A percentile compares a stretch with the other conserved stretches of the same genome.
Conservation (phyloP, 495 filamentous ascomycete species). For the Podospora anserina region DNA sequence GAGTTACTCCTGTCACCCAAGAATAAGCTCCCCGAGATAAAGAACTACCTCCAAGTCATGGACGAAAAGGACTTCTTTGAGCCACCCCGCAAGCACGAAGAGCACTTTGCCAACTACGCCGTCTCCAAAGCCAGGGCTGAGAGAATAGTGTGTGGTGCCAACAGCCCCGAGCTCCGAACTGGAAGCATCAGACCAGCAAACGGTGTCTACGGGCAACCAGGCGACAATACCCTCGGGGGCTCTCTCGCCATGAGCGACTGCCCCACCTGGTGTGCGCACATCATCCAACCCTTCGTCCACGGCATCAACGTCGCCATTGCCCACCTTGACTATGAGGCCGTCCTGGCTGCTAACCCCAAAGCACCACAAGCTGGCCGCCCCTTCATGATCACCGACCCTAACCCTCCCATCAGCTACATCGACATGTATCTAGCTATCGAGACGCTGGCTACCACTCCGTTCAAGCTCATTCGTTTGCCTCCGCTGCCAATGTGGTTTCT, state of each 20-base stretch:
- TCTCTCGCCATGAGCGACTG: slow-evolving; percentile 32
- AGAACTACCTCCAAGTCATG: slow-evolving; percentile 46
- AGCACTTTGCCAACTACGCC: slow-evolving; percentile 58
- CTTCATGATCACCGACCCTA: slow-evolving; percentile 41
- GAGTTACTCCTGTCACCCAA: slow-evolving; percentile 22
- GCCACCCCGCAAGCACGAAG: slow-evolving; percentile 44
- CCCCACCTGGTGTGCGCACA: slow-evolving; percentile 49
- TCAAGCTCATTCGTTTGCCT: slow-evolving; percentile 35
- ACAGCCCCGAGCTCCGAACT: slow-evolving; percentile 46
- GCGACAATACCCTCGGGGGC: slow-evolving; percentile 49
- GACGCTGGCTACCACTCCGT: slow-evolving; percentile 32
- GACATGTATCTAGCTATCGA: slow-evolving; percentile 25
- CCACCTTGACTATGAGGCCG: slow-evolving; percentile 55
- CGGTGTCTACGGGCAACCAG: slow-evolving; percentile 58
- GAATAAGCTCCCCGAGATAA: slow-evolving; percentile 24
- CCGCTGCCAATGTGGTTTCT: slow-evolving; percentile 47
- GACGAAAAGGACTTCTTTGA: slow-evolving; percentile 43
- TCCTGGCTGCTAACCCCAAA: slow-evolving; percentile 25
- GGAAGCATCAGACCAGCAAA: slow-evolving; percentile 58
- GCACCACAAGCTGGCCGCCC: slow-evolving; percentile 40
- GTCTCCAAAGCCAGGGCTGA: slow-evolving; percentile 54
- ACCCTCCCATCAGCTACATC: slow-evolving; percentile 39
- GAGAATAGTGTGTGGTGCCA: slow-evolving; percentile 48
- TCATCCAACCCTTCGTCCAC: slow-evolving; percentile 57
- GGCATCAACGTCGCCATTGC: slow-evolving; percentile 57